A percentile compares a stretch with the other conserved stretches of the same genome.
phyloP scores from a whole-genome alignment of 202 grass and related monocot species.

The Schoenoplectus tabernaemontani region DNA sequence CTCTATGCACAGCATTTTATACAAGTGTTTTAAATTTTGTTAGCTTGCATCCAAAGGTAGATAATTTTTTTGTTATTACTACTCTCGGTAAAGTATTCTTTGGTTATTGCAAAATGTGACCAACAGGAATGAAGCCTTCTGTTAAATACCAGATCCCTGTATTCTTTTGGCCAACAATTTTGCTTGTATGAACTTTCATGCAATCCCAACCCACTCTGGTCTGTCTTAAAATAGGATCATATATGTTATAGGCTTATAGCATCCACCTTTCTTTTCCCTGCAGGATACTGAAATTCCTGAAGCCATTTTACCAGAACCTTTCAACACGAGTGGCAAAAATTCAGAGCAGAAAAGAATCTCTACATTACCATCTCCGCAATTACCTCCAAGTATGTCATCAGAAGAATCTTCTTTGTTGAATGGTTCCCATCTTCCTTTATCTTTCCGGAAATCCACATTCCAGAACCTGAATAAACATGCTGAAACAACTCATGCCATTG shows the following conservation, averaged over 20 bases:
- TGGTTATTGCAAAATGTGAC: not conserved
- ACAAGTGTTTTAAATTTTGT: constrained; percentile 63
- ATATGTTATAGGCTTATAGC: not conserved
- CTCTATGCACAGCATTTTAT: constrained; percentile 63
- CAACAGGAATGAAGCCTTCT: not conserved
- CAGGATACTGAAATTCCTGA: constrained; percentile 69
- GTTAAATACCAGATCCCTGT: not conserved
- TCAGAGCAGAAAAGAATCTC: constrained; percentile 28
- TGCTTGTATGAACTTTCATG: not conserved
- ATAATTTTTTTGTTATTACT: not conserved
- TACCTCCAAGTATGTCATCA: constrained; percentile 21
- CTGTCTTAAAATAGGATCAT: not conserved
- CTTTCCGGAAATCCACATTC: constrained; percentile 63
- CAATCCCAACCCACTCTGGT: not conserved
- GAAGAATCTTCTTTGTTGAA: constrained; percentile 32
- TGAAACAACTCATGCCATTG: constrained; percentile 32
- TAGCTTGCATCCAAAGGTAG: constrained; percentile 58
- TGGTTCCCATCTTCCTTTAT: constrained; percentile 68
- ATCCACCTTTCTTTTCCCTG: constrained; percentile 1
- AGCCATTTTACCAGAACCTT: constrained; percentile 75
- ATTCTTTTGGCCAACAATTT: not conserved
- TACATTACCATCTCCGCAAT: constrained; percentile 26
- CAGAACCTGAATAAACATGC: constrained; percentile 29
- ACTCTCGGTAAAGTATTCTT: not conserved
- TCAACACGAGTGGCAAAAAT: constrained; percentile 35